A percentile compares a stretch with the other conserved stretches of the same genome.
These are phyloP conservation scores for Cyamopsis tetragonoloba DNA, from an alignment of 306 rosid species.

Conservation along the genomic window DNA sequence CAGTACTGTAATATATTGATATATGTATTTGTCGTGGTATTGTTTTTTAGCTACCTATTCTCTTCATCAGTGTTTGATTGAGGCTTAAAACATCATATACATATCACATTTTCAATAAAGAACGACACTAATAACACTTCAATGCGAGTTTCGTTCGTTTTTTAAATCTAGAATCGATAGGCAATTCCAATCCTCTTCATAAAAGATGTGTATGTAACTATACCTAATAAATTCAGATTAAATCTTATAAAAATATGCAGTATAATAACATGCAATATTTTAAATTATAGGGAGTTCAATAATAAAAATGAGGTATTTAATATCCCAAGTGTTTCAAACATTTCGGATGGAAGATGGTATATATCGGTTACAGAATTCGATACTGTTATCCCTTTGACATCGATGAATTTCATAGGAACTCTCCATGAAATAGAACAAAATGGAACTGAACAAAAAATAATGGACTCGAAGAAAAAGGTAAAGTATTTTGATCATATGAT, in stretches of 20 bases:
- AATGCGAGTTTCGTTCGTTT: not conserved
- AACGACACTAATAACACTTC: not conserved
- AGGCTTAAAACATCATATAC: no score
- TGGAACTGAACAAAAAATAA: not conserved
- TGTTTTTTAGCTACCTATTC: not conserved
- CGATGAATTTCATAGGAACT: not conserved
- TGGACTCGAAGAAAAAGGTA: not conserved
- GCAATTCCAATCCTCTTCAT: not conserved
- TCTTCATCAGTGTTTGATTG: not conserved
- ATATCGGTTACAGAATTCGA: not conserved
- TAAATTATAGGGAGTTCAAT: not conserved
- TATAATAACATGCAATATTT: not conserved
- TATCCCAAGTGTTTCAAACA: no score
- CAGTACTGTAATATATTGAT: not conserved
- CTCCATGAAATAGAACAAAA: not conserved
- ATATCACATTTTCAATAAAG: not conserved
- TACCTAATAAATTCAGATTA: not conserved
- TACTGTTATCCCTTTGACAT: not conserved
- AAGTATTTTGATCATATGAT: not conserved
- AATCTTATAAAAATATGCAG: not conserved
- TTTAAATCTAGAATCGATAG: not conserved
- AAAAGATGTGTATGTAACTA: not conserved
- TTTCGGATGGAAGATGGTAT: no score
- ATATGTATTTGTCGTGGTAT: no score
- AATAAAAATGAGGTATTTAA: not conserved